phyloP scores from a whole-genome alignment of 495 filamentous ascomycete genomes.

The Hypoxylon fuscum region DNA sequence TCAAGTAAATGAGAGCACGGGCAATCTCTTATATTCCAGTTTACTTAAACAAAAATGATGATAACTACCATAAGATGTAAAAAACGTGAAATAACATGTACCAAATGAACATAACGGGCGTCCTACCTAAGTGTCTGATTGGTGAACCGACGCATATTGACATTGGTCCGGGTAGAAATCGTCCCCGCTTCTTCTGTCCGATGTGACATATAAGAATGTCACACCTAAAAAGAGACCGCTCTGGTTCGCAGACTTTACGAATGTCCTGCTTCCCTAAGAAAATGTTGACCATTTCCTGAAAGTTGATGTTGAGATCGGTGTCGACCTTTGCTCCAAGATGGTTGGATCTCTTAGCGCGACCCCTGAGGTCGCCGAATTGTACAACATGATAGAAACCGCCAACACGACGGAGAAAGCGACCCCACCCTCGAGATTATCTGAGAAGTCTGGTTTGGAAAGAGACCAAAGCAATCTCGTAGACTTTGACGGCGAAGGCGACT shows the following conservation, averaged over 20 bases:
- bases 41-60: neutral
- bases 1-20: neutral
- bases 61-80: neutral
- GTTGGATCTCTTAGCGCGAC: neutral
- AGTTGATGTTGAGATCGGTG: neutral
- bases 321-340: neutral
- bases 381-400: neutral
- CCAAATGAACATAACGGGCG: too few species aligned
- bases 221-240: neutral
- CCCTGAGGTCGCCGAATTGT: neutral
- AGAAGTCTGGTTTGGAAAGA: neutral
- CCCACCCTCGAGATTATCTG: neutral
- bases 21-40: neutral
- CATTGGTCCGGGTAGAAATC: neutral
- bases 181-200: neutral
- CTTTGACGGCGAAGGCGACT: constrained; percentile 5
- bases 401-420: neutral
- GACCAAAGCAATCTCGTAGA: neutral
- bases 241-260: neutral
- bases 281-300: neutral
- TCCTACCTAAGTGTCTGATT: neutral
- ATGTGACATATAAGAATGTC: constrained; percentile 1
- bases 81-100: too few species aligned
- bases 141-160: neutral
- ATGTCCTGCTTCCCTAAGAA: neutral